Conservation (phyloP, 2,329 filamentous ascomycete species). For the Pseudogymnoascus sp. region DNA sequence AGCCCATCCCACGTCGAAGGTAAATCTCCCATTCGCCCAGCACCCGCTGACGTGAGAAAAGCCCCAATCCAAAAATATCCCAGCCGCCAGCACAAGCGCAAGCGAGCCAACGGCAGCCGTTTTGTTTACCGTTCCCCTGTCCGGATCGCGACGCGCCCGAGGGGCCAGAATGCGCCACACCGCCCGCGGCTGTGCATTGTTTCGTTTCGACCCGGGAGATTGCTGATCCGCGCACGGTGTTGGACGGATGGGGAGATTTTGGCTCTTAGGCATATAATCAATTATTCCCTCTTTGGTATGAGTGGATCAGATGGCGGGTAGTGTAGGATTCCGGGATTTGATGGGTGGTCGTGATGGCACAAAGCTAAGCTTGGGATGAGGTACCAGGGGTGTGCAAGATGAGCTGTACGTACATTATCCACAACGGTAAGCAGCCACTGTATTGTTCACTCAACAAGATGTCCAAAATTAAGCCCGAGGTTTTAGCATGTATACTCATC, state of each 20-base stretch:
- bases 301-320: background rate
- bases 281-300: background rate
- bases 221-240: background rate
- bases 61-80: constrained; percentile 1
- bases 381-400: background rate
- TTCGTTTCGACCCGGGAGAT: background rate
- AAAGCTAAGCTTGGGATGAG: background rate
- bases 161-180: background rate
- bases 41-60: background rate
- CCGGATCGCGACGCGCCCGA: background rate
- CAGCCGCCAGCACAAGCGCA: background rate
- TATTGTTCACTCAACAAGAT: background rate
- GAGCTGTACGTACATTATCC: background rate
- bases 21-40: background rate
- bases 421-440: background rate
- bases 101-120: background rate
- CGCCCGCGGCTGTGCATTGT: background rate
- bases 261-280: background rate
- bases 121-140: background rate
- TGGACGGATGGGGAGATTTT: constrained; percentile 1
- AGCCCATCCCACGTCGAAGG: background rate
- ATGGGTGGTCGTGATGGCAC: background rate
- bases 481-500: background rate
- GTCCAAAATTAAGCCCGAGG: background rate
- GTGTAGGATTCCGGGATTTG: background rate